Evolutionary conservation across 192 early-diverging fungal genomes (phyloP), one percentile per base, ranked within the genome.

Genomic region (Linnemannia elongata): DNA sequence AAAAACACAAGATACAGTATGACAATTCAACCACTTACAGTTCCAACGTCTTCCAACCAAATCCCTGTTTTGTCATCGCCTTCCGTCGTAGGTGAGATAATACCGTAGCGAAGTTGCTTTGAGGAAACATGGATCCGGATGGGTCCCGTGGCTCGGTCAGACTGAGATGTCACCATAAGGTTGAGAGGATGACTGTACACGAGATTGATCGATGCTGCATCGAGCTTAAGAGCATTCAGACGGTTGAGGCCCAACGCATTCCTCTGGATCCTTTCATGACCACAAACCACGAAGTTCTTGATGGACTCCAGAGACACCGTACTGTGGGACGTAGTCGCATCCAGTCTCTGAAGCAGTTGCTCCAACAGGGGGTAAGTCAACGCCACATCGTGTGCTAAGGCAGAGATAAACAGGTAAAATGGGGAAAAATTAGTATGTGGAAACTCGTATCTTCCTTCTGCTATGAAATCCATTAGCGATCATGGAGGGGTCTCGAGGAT

Each of bases 171-270:
- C 76, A 96, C 89, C 88, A 96, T 94, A 17, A 95, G 93, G 72
- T 97, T 97, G 75, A 94, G 88, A 12, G 90, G 82, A 45, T 95
- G 93, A 83, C 95, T 94, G 80, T 97, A 97, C 12, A 94, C 79
- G 45, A 93, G 90, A 55, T 93, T 94, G 60, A 97, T 79, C 15
- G 94, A 90, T 10, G 92, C 89, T 17, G 92, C 88, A 49, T 93
- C 94, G 35, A 97, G 41, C 30, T 74, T 81, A 49, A 81, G 71
- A 5, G 76, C 47, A 1, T 52, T 80, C 6, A 87, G 72, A 22
- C 85, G 74, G 12, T 27, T 42, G 39, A 87, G 77, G 1, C 76
- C 76, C 24, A 55, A 78, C 60, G 35, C 74, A 3, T 68, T 75
- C 57, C 75, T 81, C 33, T 87, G 85, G 8, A 77, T 73, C 33